These are phyloP conservation scores for Barbarea vulgaris DNA, from an alignment of 345 rosid genomes.

Conservation along the genomic window DNA sequence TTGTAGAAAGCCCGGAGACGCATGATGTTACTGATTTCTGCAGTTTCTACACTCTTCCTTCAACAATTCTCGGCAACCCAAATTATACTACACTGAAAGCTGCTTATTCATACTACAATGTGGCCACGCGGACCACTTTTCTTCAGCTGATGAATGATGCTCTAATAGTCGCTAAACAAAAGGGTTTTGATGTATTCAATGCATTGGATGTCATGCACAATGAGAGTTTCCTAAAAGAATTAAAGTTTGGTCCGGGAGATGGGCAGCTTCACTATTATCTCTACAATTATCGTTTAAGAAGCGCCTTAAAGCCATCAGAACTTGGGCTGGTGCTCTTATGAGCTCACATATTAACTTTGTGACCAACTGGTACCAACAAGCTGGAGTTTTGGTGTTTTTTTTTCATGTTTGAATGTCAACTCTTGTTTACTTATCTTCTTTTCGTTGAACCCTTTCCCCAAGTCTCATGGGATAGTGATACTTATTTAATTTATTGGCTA, in stretches of 20 bases:
- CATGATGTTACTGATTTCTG: constrained; percentile 91
- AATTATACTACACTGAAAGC: constrained; percentile 73
- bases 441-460: neutral
- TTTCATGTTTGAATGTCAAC: neutral
- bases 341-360: no score
- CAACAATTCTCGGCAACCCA: constrained; percentile 86
- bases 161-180: constrained; percentile 73
- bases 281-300: constrained; percentile 65
- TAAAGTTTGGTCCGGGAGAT: constrained; percentile 93
- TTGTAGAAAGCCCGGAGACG: constrained; percentile 84
- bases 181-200: constrained; percentile 86
- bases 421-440: neutral
- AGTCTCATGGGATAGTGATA: neutral
- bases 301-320: constrained; percentile 63
- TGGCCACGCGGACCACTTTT: constrained; percentile 73
- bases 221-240: constrained; percentile 76
- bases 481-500: neutral
- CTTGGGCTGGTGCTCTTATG: constrained; percentile 89
- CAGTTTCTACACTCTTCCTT: constrained; percentile 92
- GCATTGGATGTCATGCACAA: constrained; percentile 92
- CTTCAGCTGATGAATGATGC: constrained; percentile 94
- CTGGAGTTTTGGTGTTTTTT: neutral
- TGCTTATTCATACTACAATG: constrained; percentile 93
- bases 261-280: constrained; percentile 94
- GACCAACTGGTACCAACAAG: constrained; percentile 18